Percentiles rank a stretch among this genome's conserved stretches.
Evolutionary conservation across 148 eudicot species (phyloP).

Genomic region (Rhododendron molle): DNA sequence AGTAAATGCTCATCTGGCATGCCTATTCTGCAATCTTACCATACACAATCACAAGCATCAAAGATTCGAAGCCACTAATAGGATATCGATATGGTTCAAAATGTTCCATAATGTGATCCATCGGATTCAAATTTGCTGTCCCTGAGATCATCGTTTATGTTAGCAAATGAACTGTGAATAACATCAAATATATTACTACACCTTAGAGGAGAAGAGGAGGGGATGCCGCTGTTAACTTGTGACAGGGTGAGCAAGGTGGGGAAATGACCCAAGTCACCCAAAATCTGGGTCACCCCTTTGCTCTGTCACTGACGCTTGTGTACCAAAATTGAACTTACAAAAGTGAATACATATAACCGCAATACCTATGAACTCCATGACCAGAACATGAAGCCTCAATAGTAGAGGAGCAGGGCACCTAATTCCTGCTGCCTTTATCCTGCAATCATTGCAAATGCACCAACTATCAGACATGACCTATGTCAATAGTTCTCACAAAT

Average conservation of each 20-base stretch:
- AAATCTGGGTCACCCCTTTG: background rate
- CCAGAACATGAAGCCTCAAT: slow-evolving; percentile 91
- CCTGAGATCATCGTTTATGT: background rate
- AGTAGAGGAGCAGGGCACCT: slow-evolving; percentile 75
- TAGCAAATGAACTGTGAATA: background rate
- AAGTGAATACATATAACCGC: background rate
- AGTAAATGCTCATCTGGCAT: background rate
- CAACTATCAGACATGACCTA: background rate
- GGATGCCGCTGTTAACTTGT: background rate
- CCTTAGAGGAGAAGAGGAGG: background rate
- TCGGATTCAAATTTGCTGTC: background rate
- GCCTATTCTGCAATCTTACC: background rate
- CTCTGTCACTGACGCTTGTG: background rate
- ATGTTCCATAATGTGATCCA: background rate
- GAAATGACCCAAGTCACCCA: background rate
- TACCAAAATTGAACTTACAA: background rate
- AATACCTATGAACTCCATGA: slow-evolving; percentile 96
- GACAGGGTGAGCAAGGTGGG: background rate
- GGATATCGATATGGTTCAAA: background rate
- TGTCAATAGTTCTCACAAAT: background rate
- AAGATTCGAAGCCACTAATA: background rate
- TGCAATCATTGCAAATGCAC: slow-evolving; percentile 28
- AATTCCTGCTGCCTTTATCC: slow-evolving; percentile 91
- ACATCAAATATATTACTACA: background rate
- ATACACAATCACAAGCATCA: background rate